Conservation (phyloP, 306 rosid species). For the Medicago truncatula region MtrunA17r5.0-ANR NC_053049.1:34691501-34692000, state of each 20-base stretch:
- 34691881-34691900: constrained; percentile 58
- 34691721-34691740: constrained; percentile 70
- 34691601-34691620: constrained; percentile 89
- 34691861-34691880: constrained; percentile 59
- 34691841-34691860: constrained; percentile 75
- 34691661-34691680: constrained; percentile 51
- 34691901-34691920: constrained; percentile 86
- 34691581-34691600: constrained; percentile 49
- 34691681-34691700: constrained; percentile 62
- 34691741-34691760: constrained; percentile 94
- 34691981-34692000: constrained; percentile 48
- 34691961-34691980: constrained; percentile 58
- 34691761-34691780: constrained; percentile 96
- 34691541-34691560: constrained; percentile 38
- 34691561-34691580: constrained; percentile 5
- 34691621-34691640: constrained; percentile 68
- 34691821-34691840: constrained; percentile 73
- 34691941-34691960: constrained; percentile 54
- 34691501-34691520: background rate
- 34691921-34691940: constrained; percentile 49
- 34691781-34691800: constrained; percentile 58
- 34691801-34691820: constrained; percentile 63
- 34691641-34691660: constrained; percentile 66
- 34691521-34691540: constrained; percentile 42
- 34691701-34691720: constrained; percentile 48